phyloP scores from a whole-genome alignment of 108 stramenopile species.

The Cyclotella sp. region DNA sequence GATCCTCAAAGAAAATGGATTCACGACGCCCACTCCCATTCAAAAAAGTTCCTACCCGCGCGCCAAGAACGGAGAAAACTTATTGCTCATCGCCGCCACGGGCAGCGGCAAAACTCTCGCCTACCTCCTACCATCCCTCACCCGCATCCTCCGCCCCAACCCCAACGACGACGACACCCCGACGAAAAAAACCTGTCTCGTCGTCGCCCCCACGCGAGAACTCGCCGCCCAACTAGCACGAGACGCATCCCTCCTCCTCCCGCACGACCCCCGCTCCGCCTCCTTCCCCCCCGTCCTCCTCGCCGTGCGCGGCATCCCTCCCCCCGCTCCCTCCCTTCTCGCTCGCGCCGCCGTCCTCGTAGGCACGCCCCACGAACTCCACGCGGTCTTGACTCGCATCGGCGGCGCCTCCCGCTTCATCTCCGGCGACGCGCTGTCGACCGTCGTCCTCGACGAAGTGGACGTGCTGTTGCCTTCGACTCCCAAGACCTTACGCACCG shows the following conservation, averaged over 20 bases:
- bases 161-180: background rate
- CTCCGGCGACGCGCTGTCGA: conserved; percentile 53
- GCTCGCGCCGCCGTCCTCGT: conserved; percentile 44
- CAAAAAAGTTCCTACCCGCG: conserved; percentile 47
- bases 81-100: conserved; percentile 59
- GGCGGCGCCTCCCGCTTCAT: conserved; percentile 50
- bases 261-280: conserved; percentile 31
- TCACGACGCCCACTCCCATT: conserved; percentile 58
- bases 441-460: conserved; percentile 62
- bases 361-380: conserved; percentile 58
- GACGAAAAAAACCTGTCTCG: conserved; percentile 35
- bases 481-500: conserved; percentile 56
- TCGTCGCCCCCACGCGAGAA: conserved; percentile 56
- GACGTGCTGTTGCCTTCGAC: conserved; percentile 59
- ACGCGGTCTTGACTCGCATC: conserved; percentile 54
- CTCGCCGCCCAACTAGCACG: conserved; percentile 54
- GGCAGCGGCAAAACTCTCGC: conserved; percentile 58
- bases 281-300: conserved; percentile 37
- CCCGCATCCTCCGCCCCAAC: conserved; percentile 12
- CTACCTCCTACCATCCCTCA: conserved; percentile 50
- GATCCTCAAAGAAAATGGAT: conserved; percentile 42
- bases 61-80: conserved; percentile 46
- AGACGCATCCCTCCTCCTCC: conserved; percentile 47
- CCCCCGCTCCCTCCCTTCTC: conserved; percentile 45
- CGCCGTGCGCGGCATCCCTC: conserved; percentile 56